These are phyloP conservation scores for Eucalyptus cloeziana DNA, from an alignment of 345 rosid species.

Conservation along the genomic window DNA sequence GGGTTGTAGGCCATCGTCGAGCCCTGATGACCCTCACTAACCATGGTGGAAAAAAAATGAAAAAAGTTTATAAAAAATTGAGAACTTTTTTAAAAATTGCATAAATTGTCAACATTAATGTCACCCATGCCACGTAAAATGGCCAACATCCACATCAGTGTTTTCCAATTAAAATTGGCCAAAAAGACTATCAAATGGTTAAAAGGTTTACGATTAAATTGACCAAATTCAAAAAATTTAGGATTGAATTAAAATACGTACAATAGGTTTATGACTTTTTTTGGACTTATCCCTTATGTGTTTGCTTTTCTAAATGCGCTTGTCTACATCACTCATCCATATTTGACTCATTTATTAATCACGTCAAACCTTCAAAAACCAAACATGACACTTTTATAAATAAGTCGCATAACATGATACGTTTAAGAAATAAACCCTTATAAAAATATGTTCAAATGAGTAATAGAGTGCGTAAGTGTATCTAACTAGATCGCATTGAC, in stretches of 20 bases:
- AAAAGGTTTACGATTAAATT: accelerated
- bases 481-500: neutral
- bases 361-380: accelerated
- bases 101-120: no score
- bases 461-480: neutral
- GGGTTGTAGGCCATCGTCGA: neutral
- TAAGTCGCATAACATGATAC: neutral
- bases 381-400: neutral
- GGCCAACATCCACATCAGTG: accelerated
- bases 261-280: accelerated
- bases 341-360: neutral
- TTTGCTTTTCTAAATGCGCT: no score
- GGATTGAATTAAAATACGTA: accelerated
- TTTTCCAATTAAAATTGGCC: accelerated
- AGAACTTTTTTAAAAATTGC: no score
- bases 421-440: neutral
- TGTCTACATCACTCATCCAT: neutral
- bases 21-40: no score
- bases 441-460: neutral
- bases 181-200: no score
- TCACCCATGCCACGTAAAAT: accelerated
- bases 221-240: no score
- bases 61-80: no score
- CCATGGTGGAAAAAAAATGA: no score
- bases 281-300: no score